These are phyloP conservation scores for Noccaea bulbosa DNA, from an alignment of 345 rosid genomes.

Conservation along the genomic window DNA sequence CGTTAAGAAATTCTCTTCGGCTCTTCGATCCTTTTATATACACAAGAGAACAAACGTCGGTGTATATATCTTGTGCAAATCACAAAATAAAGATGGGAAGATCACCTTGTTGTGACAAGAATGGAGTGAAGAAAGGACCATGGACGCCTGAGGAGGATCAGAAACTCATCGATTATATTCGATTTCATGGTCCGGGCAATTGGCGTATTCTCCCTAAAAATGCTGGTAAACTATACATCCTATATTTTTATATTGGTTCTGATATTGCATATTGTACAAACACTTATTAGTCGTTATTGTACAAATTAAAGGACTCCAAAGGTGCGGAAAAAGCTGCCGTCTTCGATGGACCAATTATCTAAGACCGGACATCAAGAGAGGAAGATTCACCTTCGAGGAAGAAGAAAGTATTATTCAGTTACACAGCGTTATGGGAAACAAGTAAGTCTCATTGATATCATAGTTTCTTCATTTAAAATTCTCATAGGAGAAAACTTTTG, in stretches of 20 bases:
- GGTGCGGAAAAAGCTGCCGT: slow-evolving; percentile 99
- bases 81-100: slow-evolving; percentile 61
- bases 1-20: slow-evolving; percentile 5
- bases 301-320: slow-evolving; percentile 64
- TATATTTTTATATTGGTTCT: background rate
- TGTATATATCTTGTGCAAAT: background rate
- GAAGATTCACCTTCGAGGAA: slow-evolving; percentile 91
- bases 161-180: slow-evolving; percentile 63
- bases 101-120: slow-evolving; percentile 82
- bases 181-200: slow-evolving; percentile 67
- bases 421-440: slow-evolving; percentile 86
- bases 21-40: slow-evolving; percentile 1
- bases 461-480: background rate
- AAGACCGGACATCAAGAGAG: slow-evolving; percentile 94
- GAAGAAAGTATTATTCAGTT: slow-evolving; percentile 93
- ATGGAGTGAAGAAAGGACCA: slow-evolving; percentile 84
- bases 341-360: slow-evolving; percentile 97
- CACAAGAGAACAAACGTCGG: slow-evolving; percentile 2
- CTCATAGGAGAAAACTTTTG: slow-evolving; percentile 24
- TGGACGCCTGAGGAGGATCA: slow-evolving; percentile 84
- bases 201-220: slow-evolving; percentile 80
- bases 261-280: slow-evolving; percentile 4
- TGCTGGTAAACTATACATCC: slow-evolving; percentile 55
- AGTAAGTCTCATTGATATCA: slow-evolving; percentile 50
- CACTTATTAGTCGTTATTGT: slow-evolving; percentile 13